These are phyloP conservation scores for Fusarium buharicum DNA, from an alignment of 2,329 filamentous ascomycete species.

Conservation along the genomic window DNA sequence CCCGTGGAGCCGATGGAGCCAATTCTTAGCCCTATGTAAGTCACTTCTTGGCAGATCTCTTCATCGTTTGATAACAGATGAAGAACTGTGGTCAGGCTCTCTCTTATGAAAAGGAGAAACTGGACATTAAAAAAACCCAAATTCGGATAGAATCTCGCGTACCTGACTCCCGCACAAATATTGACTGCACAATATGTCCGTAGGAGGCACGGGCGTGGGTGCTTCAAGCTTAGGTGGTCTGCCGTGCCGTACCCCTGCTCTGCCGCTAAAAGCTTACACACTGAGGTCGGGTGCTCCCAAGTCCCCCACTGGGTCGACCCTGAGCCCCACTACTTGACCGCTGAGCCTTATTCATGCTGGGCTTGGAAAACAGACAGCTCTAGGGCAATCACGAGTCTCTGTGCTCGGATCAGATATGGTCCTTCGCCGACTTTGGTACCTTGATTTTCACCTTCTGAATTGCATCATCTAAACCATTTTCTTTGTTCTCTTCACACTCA, in stretches of 20 bases:
- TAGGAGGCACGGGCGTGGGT: conserved; percentile 5
- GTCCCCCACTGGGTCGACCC: conserved; percentile 17
- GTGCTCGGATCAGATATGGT: conserved; percentile 33
- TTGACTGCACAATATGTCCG: conserved; percentile 12
- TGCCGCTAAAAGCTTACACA: conserved; percentile 25
- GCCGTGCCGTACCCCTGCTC: not conserved
- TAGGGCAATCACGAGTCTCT: conserved; percentile 1
- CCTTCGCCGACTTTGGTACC: conserved; percentile 12
- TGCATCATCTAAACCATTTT: conserved; percentile 1
- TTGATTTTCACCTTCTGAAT: not conserved
- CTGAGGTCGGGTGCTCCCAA: not conserved
- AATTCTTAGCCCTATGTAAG: not conserved
- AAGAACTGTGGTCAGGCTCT: not conserved
- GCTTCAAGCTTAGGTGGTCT: not conserved
- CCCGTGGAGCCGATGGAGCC: conserved; percentile 23
- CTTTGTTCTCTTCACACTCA: conserved; percentile 27
- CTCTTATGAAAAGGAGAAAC: not conserved
- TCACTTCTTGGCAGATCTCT: no score
- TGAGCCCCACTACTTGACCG: conserved; percentile 14
- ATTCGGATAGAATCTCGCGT: conserved; percentile 16
- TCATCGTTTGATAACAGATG: no score
- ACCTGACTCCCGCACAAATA: conserved; percentile 12
- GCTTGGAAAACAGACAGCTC: not conserved
- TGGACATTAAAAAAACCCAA: not conserved
- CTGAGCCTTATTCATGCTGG: conserved; percentile 16